Evolutionary conservation across 2,329 filamentous ascomycete genomes (phyloP).

Genomic region (Cadophora luteo-olivacea): DNA sequence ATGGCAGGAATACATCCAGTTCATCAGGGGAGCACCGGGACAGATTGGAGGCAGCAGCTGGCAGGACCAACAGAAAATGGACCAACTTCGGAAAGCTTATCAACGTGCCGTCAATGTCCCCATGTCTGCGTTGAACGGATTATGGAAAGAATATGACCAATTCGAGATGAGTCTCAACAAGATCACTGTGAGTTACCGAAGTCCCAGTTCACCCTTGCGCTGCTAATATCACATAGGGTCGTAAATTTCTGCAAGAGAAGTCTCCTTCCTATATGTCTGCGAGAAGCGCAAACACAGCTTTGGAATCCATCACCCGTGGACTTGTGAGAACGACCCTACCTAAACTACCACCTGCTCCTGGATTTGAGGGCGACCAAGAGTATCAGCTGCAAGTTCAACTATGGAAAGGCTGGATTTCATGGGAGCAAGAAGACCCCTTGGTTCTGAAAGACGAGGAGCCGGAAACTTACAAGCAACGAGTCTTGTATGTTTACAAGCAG

Average conservation of each 20-base stretch:
- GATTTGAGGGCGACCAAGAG: slow-evolving; percentile 86
- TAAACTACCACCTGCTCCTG: slow-evolving; percentile 79
- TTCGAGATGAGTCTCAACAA: slow-evolving; percentile 97
- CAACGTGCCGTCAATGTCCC: slow-evolving; percentile 89
- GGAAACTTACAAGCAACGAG: slow-evolving; percentile 74
- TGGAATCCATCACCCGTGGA: slow-evolving; percentile 86
- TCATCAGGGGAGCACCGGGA: slow-evolving; percentile 87
- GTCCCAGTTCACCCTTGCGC: slow-evolving; percentile 16
- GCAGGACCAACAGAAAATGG: slow-evolving; percentile 99
- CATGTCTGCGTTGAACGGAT: slow-evolving; percentile 77
- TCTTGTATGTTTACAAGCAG: slow-evolving; percentile 92
- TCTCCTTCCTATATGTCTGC: slow-evolving; percentile 97
- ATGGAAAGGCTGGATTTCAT: slow-evolving; percentile 94
- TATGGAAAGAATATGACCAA: slow-evolving; percentile 98
- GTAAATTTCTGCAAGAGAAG: slow-evolving; percentile 92
- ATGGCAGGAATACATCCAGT: slow-evolving; percentile 95
- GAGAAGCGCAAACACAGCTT: slow-evolving; percentile 83
- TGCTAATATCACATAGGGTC: slow-evolving; percentile 63
- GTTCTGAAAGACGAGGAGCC: slow-evolving; percentile 84
- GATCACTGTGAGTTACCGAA: slow-evolving; percentile 68
- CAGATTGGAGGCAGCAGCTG: slow-evolving; percentile 84
- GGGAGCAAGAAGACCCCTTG: slow-evolving; percentile 93
- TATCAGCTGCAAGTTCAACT: slow-evolving; percentile 83
- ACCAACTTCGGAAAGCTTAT: slow-evolving; percentile 88
- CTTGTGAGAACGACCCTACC: slow-evolving; percentile 81